phyloP scores from a whole-genome alignment of 2,329 filamentous ascomycete genomes.

The Aureobasidium sp. region DNA sequence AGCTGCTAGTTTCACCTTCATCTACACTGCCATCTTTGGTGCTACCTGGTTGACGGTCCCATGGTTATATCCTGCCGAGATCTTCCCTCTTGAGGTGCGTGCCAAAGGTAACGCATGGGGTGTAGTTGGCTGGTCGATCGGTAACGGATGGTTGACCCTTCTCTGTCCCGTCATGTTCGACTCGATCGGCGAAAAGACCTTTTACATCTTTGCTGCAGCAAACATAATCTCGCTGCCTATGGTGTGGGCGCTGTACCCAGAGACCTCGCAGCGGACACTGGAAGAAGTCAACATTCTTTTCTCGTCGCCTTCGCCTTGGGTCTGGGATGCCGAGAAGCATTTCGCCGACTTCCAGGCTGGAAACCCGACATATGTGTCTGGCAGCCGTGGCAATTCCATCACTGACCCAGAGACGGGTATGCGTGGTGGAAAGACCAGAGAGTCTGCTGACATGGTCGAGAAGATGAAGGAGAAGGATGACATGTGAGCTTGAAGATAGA shows the following conservation, averaged over 20 bases:
- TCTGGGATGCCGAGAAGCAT: conserved; percentile 62
- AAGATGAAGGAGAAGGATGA: background rate
- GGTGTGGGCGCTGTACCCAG: conserved; percentile 67
- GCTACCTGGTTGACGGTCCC: conserved; percentile 55
- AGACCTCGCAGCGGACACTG: conserved; percentile 47
- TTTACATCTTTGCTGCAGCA: conserved; percentile 65
- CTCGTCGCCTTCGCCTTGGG: conserved; percentile 58
- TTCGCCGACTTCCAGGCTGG: conserved; percentile 57
- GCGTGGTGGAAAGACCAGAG: background rate
- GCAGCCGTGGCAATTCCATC: conserved; percentile 25
- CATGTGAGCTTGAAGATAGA: background rate
- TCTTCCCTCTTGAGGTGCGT: conserved; percentile 63
- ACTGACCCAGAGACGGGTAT: conserved; percentile 22
- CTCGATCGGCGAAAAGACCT: conserved; percentile 60
- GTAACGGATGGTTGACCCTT: conserved; percentile 51
- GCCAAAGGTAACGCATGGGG: conserved; percentile 72
- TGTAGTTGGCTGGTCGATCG: conserved; percentile 69
- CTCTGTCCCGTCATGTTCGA: conserved; percentile 50
- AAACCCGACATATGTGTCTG: conserved; percentile 39
- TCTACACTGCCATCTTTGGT: conserved; percentile 60
- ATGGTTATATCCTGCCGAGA: conserved; percentile 53
- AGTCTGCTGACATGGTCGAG: conserved; percentile 7
- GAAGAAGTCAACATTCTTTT: conserved; percentile 61
- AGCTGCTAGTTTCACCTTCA: conserved; percentile 63
- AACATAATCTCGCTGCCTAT: conserved; percentile 61